Base-by-base conservation (phyloP, 495 filamentous ascomycete genomes). In the Aspergillus baeticus region DNA sequence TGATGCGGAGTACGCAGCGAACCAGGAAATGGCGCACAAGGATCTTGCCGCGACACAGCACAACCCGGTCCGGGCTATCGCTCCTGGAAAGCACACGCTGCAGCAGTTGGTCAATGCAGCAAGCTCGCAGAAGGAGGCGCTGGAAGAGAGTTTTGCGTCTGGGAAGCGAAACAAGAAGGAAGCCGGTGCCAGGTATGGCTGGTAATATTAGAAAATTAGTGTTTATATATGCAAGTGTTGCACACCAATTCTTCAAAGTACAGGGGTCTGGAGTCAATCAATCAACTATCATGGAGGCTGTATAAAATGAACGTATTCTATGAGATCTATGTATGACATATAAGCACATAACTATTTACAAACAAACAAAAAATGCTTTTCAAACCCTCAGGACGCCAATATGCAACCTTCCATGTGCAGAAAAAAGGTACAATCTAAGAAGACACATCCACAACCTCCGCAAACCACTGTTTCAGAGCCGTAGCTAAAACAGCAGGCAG, bases 381-480 rank as follows among this genome's bases (percentile, higher is more conserved):
- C 21, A 45, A 42, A 36, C 35, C 50, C 33, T n/a, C 31, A 37
- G 38, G 33, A 57, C 26, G 46, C 51, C 35, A 45, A 26, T 58
- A 61, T 35, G 50, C 42, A 36, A 54, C 0, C 15, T 10, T 5
- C 15, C 15, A 3, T 7, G 22, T 23, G 18, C 20, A 5, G 21
- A 22, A 26, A 14, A 29, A 3, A 29, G 8, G 8, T 55, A 14
- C 46, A 54, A 61, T 47, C 67, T 64, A 78, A 22, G 71, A 74
- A 23, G 74, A 77, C 29, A 77, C 76, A 73, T 85, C 85, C 49
- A 85, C 88, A 56, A 98, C 91, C 79, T 99, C 95, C 2, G 85
- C 84, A 82, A 99, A 95, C 94, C 95, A 98, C 62, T 92, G 92
- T 70, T 92, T 89, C 74, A 99, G 79, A 57, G 96, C 83, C 57